Evolutionary conservation across 2,329 filamentous ascomycete species (phyloP), one percentile per base, ranked within the genome.

Genomic region (Pleomassaria siparia): DNA sequence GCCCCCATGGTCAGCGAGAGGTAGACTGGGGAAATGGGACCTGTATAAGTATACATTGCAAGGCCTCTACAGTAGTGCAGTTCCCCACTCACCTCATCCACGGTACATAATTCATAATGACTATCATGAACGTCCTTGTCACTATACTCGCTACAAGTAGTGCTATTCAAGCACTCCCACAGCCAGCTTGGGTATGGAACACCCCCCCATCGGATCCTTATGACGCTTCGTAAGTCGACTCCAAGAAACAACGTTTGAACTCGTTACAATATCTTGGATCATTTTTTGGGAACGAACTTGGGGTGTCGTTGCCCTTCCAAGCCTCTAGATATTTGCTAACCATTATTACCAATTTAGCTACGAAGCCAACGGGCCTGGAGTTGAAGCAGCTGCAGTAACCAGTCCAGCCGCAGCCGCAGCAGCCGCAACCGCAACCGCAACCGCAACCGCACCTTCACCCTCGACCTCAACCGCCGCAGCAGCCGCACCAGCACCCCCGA

Each of bases 81-180:
- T 18, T 22, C 18, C 32, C 26, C 45, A 40, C 35, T 49, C 44
- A 53, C 52, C 53, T 51, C 58, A 43, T 65, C 62, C 30, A 54
- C 52, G 49, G 24, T 37, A 9, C 21, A 51, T 53, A 53, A 59
- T 44, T 56, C 53, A 69, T 53, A 58, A 73, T 72, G 70, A 51
- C 65, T 51, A 57, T 68, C 55, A 60, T 57, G 37, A 72, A 69
- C 45, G 36, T 67, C 50, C 28, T 70, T 53, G 43, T 72, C 48
- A 60, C 63, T 40, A 59, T 59, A 41, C 61, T 72, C 40, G 62
- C 62, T 11, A 54, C 64, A 37, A 36, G 64, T 28, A 53, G 59
- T 44, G 60, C 64, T 20, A 64, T 62, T 18, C 59, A 67, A 10
- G 70, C 67, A 24, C 54, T 61, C 25, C 67, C 69, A 26, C 57